Evolutionary conservation across 2,329 filamentous ascomycete species (phyloP).

Genomic region (Fusarium sororula): DNA sequence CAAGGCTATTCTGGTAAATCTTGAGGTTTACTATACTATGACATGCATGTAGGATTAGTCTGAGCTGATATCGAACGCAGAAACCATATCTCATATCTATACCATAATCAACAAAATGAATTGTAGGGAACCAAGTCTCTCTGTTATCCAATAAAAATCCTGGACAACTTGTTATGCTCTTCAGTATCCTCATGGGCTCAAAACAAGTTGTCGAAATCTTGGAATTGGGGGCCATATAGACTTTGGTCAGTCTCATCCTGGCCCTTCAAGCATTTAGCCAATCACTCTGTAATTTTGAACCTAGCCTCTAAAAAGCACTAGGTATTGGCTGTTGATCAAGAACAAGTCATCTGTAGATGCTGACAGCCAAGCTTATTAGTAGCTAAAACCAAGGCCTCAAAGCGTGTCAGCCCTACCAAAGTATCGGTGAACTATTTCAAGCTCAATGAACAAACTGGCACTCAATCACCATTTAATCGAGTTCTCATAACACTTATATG

Average conservation of each 20-base stretch:
- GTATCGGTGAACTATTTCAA: background rate
- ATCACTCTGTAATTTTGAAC: background rate
- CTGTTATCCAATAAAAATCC: rapidly evolving
- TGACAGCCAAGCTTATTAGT: slow-evolving; percentile 8
- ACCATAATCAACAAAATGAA: background rate
- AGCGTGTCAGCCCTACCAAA: slow-evolving; percentile 8
- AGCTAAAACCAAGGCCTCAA: background rate
- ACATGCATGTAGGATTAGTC: background rate
- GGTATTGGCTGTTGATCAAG: background rate
- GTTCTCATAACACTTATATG: rapidly evolving
- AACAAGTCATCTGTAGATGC: background rate
- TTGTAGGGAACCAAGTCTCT: rapidly evolving
- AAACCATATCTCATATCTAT: background rate
- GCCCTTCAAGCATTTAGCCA: background rate
- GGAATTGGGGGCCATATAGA: background rate
- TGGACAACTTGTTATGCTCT: background rate
- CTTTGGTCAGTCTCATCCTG: background rate
- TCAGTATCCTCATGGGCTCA: background rate
- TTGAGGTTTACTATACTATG: background rate
- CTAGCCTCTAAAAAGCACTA: background rate
- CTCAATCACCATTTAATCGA: background rate
- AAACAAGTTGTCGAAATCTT: background rate
- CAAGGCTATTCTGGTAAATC: background rate
- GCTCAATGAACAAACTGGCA: background rate
- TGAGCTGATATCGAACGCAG: background rate